phyloP scores from a whole-genome alignment of 2,329 filamentous ascomycete species.

The Neurospora sp. region DNA sequence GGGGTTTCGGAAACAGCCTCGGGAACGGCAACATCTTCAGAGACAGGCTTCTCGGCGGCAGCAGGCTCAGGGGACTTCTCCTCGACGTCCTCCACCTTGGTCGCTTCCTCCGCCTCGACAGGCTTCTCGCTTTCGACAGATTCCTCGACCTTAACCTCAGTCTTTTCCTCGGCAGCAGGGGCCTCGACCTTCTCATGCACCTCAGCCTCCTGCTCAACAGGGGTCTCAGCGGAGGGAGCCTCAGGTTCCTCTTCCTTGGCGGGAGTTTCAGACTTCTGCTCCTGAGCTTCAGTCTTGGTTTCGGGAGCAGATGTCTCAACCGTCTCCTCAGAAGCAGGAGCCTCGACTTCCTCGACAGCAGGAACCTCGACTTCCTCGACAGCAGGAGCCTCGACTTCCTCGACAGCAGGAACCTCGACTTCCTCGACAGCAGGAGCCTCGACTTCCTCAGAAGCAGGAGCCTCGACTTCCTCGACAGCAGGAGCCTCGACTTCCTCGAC shows the following conservation, averaged over 20 bases:
- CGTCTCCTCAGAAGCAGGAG: neutral
- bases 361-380: conserved; percentile 3
- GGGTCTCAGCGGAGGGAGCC: neutral
- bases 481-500: neutral
- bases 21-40: neutral
- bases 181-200: neutral
- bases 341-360: neutral
- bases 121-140: neutral
- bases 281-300: conserved; percentile 1
- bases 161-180: conserved; percentile 3
- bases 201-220: neutral
- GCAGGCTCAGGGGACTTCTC: neutral
- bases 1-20: neutral
- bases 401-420: neutral
- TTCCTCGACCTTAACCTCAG: neutral
- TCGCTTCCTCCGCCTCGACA: neutral
- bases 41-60: neutral
- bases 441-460: neutral
- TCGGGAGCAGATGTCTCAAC: neutral
- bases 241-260: neutral
- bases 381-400: conserved; percentile 1
- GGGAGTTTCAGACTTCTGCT: neutral
- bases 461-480: conserved; percentile 2
- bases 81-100: neutral
- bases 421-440: neutral